Conservation (phyloP, 1,284 basidiomycete genomes). For the Leccinum subrobustum region DNA sequence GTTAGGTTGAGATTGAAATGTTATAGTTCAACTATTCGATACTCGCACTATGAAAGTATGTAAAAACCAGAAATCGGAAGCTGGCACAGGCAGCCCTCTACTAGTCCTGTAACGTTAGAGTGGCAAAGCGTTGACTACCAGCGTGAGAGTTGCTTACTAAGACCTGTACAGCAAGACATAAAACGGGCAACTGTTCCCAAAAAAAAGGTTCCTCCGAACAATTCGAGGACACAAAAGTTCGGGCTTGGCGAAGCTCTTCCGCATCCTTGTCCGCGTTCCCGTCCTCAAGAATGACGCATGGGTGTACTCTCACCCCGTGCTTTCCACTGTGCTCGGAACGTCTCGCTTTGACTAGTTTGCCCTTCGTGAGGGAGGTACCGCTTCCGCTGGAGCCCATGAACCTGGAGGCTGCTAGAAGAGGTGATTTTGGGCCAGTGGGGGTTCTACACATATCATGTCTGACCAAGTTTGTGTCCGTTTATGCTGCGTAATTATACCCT, state of each 20-base stretch:
- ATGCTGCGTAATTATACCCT: background rate
- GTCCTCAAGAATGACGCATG: conserved; percentile 67
- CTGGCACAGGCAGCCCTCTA: too few relatives aligned
- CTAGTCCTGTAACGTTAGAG: too few relatives aligned
- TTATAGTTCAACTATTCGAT: too few relatives aligned
- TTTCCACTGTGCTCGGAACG: conserved; percentile 30
- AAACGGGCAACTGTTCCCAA: background rate
- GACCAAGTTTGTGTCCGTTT: too few relatives aligned
- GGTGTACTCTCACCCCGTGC: conserved; percentile 37
- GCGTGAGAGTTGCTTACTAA: conserved; percentile 26
- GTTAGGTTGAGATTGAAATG: too few relatives aligned
- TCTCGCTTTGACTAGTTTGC: conserved; percentile 43
- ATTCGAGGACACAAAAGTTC: conserved; percentile 85
- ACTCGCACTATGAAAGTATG: background rate
- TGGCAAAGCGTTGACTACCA: background rate
- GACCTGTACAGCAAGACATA: conserved; percentile 14
- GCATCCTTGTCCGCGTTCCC: conserved; percentile 88
- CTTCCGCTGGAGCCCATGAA: conserved; percentile 44
- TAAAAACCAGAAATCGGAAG: background rate
- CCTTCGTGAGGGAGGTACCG: conserved; percentile 53
- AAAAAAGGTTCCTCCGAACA: conserved; percentile 42
- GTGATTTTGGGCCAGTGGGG: conserved; percentile 21
- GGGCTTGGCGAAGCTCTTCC: conserved; percentile 74
- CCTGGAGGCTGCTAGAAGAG: conserved; percentile 28
- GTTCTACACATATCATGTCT: conserved; percentile 16